Percentiles rank a stretch among this genome's conserved stretches.
These are phyloP conservation scores for Maudiozyma turicensis DNA, from an alignment of 805 yeast genomes.

Conservation along the genomic window DNA sequence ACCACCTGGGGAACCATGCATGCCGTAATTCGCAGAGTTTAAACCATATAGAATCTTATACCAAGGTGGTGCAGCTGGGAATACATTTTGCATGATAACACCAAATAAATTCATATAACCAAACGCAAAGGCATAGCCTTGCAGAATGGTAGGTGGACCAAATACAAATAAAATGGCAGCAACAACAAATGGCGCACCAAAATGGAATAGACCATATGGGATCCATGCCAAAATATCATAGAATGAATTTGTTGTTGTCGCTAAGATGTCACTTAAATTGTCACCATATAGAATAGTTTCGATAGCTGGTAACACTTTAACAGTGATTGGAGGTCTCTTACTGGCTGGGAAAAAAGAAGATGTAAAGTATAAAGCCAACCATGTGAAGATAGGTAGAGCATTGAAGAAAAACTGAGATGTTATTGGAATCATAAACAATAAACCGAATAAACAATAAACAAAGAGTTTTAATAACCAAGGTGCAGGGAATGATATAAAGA, in stretches of 20 bases:
- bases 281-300: constrained; percentile 91
- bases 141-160: constrained; percentile 82
- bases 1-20: constrained; percentile 96
- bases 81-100: constrained; percentile 68
- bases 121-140: constrained; percentile 84
- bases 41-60: constrained; percentile 77
- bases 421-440: constrained; percentile 55
- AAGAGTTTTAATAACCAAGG: constrained; percentile 32
- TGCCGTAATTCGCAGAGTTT: constrained; percentile 80
- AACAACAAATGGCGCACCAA: constrained; percentile 80
- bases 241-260: constrained; percentile 53
- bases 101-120: constrained; percentile 91
- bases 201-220: constrained; percentile 89
- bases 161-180: constrained; percentile 71
- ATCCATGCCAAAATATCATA: constrained; percentile 88
- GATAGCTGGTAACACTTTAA: constrained; percentile 79
- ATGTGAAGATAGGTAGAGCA: constrained; percentile 74
- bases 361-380: constrained; percentile 77
- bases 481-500: constrained; percentile 50
- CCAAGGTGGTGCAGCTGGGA: constrained; percentile 98
- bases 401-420: constrained; percentile 77
- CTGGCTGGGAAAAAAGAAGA: constrained; percentile 62
- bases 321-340: constrained; percentile 83
- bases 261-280: constrained; percentile 72
- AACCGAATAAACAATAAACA: constrained; percentile 32